Evolutionary conservation across 441 rosid species (phyloP).

Genomic region (Eugenia klotzschiana): DNA sequence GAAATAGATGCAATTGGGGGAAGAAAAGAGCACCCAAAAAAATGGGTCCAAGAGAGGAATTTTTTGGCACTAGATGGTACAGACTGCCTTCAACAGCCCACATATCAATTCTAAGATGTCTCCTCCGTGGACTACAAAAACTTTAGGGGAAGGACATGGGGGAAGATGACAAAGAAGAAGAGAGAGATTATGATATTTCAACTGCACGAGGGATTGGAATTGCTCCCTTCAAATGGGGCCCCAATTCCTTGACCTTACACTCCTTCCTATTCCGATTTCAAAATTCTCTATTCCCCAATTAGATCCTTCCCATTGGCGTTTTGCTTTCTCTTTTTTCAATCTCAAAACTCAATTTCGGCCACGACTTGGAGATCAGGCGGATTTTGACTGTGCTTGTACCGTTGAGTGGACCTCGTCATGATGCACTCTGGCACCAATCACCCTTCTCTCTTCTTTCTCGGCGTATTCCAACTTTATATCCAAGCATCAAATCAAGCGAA

Average conservation of each 20-base stretch:
- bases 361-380: not conserved
- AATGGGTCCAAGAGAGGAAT: conserved; percentile 3
- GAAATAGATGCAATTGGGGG: not conserved
- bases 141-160: conserved; percentile 8
- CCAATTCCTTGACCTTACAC: not conserved
- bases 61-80: conserved; percentile 12
- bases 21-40: conserved; percentile 1
- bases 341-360: not conserved
- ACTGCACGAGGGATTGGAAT: not conserved
- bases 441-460: not conserved
- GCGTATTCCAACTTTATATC: not conserved
- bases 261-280: not conserved
- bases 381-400: not conserved
- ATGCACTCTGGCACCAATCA: not conserved
- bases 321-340: not conserved
- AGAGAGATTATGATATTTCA: not conserved
- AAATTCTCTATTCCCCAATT: not conserved
- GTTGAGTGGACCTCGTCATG: not conserved
- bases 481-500: not conserved
- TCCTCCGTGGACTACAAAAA: conserved; percentile 33
- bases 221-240: not conserved
- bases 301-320: not conserved
- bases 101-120: conserved; percentile 26
- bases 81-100: conserved; percentile 21
- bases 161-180: conserved; percentile 2